phyloP scores from a whole-genome alignment of 768 basidiomycete species.

The Lactarius akahatsu region DNA sequence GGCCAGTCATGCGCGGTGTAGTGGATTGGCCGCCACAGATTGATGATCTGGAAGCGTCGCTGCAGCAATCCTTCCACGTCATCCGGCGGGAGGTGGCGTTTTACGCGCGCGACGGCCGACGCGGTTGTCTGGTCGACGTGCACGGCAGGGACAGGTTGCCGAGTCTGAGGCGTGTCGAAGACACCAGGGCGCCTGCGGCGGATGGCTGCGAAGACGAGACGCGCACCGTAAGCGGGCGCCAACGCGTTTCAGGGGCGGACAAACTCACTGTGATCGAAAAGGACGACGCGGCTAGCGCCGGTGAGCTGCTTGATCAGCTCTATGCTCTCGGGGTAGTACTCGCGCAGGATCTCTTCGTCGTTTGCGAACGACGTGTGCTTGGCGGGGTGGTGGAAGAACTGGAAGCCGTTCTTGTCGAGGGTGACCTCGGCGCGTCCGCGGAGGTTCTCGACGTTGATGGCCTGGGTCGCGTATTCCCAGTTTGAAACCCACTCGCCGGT shows the following conservation, averaged over 20 bases:
- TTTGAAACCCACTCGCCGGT: conserved; percentile 41
- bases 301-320: conserved; percentile 58
- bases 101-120: conserved; percentile 44
- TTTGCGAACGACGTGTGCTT: conserved; percentile 49
- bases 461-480: conserved; percentile 35
- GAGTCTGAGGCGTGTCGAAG: conserved; percentile 41
- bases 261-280: conserved; percentile 65
- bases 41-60: conserved; percentile 52
- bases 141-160: conserved; percentile 44
- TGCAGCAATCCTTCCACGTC: conserved; percentile 42
- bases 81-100: conserved; percentile 42
- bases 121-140: conserved; percentile 49
- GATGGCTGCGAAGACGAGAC: conserved; percentile 37
- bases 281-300: conserved; percentile 57
- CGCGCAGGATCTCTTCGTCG: conserved; percentile 50
- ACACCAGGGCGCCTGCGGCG: conserved; percentile 42
- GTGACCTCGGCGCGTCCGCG: conserved; percentile 47
- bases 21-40: conserved; percentile 54
- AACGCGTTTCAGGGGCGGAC: background rate
- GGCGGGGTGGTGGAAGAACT: conserved; percentile 41
- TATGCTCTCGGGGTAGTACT: conserved; percentile 62
- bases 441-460: conserved; percentile 49
- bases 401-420: conserved; percentile 55
- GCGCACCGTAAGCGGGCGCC: background rate
- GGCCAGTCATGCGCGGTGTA: conserved; percentile 49